Evolutionary conservation across 2,329 filamentous ascomycete genomes (phyloP), one percentile per base, ranked within the genome.

Genomic region (Paraphoma chrysanthemicola): DNA sequence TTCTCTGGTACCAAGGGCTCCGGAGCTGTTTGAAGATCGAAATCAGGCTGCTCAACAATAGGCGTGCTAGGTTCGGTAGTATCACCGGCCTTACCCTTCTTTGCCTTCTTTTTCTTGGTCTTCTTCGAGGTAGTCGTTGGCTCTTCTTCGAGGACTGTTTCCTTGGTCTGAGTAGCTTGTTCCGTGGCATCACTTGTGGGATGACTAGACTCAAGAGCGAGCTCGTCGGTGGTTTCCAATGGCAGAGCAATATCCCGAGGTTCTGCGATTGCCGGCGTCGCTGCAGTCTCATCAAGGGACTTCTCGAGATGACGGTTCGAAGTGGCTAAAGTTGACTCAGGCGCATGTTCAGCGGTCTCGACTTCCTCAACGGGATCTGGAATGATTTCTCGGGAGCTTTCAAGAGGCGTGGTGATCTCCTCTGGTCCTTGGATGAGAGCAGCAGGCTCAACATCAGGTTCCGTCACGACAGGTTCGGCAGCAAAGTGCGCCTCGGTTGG

Each of bases 31-130:
- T 54, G 51, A 11, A 41, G 23, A 45, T 41, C n/a, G 44, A 23
- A 11, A 6, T 33, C 29, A 10, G 44, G 11, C 14, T 60, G 54
- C 46, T 64, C 63, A 36, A 16, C 41, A 6, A 33, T 23, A 18
- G 56, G 42, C 10, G 56, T 64, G 17, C 43, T 52, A 17, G 57
- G 60, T 41, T 64, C 59, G n/a, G 45, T 49, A 1, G 56, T 45
- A 9, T 59, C 61, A n/a, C 36, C 11, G 1, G 55, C 43, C 39
- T 62, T 60, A 6, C 42, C 52, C 47, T 64, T 68, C 47, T 65
- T 68, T 12, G 49, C 56, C 50, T 69, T 69, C 57, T 66, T 69
- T 42, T 67, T 69, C 56, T 64, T 68, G 44, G 51, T 56, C 48
- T 65, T 67, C 48, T 64, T 67, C 5, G 58, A 56, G 16, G 54